Evolutionary conservation across 2,329 filamentous ascomycete genomes (phyloP).

Genomic region (Aspergillus awamori): DNA sequence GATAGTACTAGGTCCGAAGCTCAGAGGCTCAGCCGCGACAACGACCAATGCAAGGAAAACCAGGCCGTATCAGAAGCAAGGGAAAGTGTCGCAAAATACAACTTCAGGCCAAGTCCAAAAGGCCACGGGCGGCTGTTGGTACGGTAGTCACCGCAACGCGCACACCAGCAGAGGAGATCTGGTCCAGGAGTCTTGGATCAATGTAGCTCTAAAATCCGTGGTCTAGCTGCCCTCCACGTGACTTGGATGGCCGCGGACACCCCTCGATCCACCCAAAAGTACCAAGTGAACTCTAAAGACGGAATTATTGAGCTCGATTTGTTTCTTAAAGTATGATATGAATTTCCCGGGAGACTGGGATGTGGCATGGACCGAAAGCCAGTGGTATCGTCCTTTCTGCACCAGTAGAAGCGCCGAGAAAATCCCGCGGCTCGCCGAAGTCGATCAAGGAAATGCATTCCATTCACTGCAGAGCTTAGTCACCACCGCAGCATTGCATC

Average conservation of each 20-base stretch:
- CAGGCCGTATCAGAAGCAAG: slow-evolving; percentile 7
- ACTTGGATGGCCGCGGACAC: slow-evolving; percentile 13
- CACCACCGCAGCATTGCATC: not conserved
- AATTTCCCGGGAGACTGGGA: not conserved
- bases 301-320: not conserved
- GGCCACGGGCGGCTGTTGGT: slow-evolving; percentile 1
- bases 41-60: slow-evolving; percentile 6
- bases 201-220: slow-evolving; percentile 27
- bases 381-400: not conserved
- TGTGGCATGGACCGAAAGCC: not conserved
- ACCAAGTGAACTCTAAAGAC: not conserved
- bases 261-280: not conserved
- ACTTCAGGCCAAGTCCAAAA: not conserved
- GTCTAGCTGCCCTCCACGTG: slow-evolving; percentile 28
- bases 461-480: slow-evolving; percentile 3
- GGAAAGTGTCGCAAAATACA: not conserved
- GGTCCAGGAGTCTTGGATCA: slow-evolving; percentile 23
- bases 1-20: slow-evolving; percentile 15
- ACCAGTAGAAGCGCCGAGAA: not conserved
- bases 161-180: slow-evolving; percentile 19
- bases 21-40: slow-evolving; percentile 8
- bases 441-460: not conserved
- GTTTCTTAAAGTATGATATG: too few relatives aligned
- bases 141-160: slow-evolving; percentile 14
- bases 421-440: slow-evolving; percentile 4